phyloP scores from a whole-genome alignment of 2,329 filamentous ascomycete species.

The Grosmannia penicillata region DNA sequence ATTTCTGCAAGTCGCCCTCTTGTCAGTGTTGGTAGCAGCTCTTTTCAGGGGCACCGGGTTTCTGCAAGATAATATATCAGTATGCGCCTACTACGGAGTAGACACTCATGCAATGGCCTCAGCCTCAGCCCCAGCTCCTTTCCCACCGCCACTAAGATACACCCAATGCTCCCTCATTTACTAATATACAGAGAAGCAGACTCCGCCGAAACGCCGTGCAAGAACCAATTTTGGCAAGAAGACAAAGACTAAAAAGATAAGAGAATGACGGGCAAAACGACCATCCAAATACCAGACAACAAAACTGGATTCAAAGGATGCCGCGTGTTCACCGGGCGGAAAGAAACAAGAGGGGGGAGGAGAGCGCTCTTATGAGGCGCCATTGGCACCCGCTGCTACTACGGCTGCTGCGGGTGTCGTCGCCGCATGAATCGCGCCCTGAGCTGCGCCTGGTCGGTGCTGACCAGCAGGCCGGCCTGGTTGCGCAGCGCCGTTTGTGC shows the following conservation, averaged over 20 bases:
- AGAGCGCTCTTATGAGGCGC: not conserved
- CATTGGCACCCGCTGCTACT: not conserved
- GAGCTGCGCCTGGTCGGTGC: not conserved
- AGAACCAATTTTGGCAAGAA: not conserved
- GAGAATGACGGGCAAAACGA: too few species aligned
- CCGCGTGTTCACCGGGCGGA: too few species aligned
- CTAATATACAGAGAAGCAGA: conserved; percentile 7
- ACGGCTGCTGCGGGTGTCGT: not conserved
- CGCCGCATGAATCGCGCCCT: not conserved
- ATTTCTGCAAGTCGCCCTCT: too few species aligned
- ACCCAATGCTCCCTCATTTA: conserved; percentile 1
- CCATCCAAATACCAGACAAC: too few species aligned
- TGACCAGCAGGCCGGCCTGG: conserved; percentile 10
- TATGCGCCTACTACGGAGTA: too few species aligned
- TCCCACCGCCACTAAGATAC: not conserved
- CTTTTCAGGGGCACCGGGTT: too few species aligned
- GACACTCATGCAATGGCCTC: too few species aligned
- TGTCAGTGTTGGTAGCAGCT: too few species aligned
- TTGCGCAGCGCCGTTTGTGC: conserved; percentile 3
- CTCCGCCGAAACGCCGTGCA: conserved; percentile 8
- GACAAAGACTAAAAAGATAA: conserved; percentile 1
- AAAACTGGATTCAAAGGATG: too few species aligned
- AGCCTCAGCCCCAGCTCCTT: not conserved
- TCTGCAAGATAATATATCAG: too few species aligned
- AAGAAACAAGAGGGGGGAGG: not conserved